Evolutionary conservation across 2,329 filamentous ascomycete genomes (phyloP).

Genomic region (Aureobasidium sp.): DNA sequence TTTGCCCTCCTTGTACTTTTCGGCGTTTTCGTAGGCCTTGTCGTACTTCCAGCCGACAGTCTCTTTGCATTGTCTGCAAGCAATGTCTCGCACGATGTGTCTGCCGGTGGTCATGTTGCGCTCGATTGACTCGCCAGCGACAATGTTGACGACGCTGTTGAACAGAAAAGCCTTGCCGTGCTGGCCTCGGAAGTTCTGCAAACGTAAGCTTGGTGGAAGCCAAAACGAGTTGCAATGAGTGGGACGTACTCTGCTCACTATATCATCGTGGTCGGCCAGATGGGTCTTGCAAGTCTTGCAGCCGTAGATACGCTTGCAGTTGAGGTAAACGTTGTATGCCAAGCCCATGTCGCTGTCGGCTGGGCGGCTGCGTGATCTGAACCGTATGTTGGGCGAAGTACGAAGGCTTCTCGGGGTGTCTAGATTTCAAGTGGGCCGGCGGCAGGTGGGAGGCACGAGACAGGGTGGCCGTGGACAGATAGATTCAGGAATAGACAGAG

Average conservation of each 20-base stretch:
- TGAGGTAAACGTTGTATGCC: slow-evolving; percentile 23
- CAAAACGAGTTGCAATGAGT: neutral
- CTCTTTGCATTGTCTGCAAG: slow-evolving; percentile 83
- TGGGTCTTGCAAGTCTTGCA: slow-evolving; percentile 88
- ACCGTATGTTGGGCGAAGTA: slow-evolving; percentile 12
- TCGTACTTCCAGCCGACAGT: slow-evolving; percentile 99
- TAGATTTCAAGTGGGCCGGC: neutral
- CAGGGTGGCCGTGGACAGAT: neutral
- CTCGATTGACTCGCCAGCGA: slow-evolving; percentile 75
- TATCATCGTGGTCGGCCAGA: slow-evolving; percentile 89
- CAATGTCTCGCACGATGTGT: slow-evolving; percentile 90
- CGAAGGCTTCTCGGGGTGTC: neutral
- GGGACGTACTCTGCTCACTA: slow-evolving; percentile 74
- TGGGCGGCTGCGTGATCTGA: slow-evolving; percentile 13
- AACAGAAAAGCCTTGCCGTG: slow-evolving; percentile 98
- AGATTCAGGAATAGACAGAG: neutral
- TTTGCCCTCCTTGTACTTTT: slow-evolving; percentile 99
- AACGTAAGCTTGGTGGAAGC: neutral
- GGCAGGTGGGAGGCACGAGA: neutral
- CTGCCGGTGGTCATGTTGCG: slow-evolving; percentile 97
- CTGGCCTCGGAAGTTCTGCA: slow-evolving; percentile 92
- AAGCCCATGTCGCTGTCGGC: slow-evolving; percentile 19
- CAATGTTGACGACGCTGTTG: slow-evolving; percentile 87
- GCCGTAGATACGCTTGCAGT: slow-evolving; percentile 21
- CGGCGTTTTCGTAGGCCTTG: slow-evolving; percentile 81